Evolutionary conservation across 2,329 filamentous ascomycete species (phyloP).

Genomic region (Tolypocladium guangdongense): DNA sequence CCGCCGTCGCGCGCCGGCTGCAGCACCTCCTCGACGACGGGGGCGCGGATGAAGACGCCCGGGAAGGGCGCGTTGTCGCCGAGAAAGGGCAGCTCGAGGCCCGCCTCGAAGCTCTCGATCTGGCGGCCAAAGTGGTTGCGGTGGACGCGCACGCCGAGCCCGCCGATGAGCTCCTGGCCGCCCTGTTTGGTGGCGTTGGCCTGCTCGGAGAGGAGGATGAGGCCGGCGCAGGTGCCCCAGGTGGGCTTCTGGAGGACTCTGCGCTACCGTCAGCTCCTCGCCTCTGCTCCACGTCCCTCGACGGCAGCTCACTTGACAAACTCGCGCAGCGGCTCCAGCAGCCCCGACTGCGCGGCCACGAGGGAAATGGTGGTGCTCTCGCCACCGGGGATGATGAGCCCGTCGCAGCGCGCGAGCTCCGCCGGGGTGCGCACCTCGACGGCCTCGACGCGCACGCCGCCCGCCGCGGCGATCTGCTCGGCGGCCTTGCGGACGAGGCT

Average conservation of each 20-base stretch:
- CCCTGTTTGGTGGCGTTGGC: constrained; percentile 84
- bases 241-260: constrained; percentile 69
- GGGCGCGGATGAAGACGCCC: constrained; percentile 87
- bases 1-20: constrained; percentile 18
- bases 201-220: constrained; percentile 81
- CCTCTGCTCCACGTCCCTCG: too few species aligned
- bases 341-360: constrained; percentile 67
- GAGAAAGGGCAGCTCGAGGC: constrained; percentile 64
- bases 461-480: constrained; percentile 26
- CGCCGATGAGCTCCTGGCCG: constrained; percentile 87
- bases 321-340: constrained; percentile 73
- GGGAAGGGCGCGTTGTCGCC: constrained; percentile 40
- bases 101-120: constrained; percentile 78
- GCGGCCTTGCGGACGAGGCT: constrained; percentile 62
- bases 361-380: constrained; percentile 92
- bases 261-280: background rate
- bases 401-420: constrained; percentile 65
- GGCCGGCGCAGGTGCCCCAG: constrained; percentile 93
- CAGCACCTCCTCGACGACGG: constrained; percentile 78
- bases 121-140: constrained; percentile 94
- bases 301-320: constrained; percentile 76
- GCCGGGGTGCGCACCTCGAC: constrained; percentile 68
- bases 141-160: constrained; percentile 80
- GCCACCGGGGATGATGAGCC: constrained; percentile 81
- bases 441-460: constrained; percentile 41